Base-by-base conservation (phyloP, 768 basidiomycete genomes). In the Cyclocybe cylindracea region DNA sequence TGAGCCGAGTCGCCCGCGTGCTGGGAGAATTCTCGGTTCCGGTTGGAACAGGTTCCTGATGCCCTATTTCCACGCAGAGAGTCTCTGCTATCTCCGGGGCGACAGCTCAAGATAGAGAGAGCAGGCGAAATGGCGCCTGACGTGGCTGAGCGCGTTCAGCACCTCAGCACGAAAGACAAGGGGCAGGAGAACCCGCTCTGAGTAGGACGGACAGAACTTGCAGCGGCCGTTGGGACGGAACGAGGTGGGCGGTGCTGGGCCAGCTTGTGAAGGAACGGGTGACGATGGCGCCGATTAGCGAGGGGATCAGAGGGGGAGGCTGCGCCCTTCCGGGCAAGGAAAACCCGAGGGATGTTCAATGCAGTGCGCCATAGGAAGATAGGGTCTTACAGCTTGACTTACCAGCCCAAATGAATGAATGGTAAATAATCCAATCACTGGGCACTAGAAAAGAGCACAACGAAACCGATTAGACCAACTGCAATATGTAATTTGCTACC, bases 111-210 rank as follows among this genome's bases (percentile, higher is more conserved):
- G 73, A 64, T 94, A 95, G 65, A 92, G 0, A 93, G 71, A 0
- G 94, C 93, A 0, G 91, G 89, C 65, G 7, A 96, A 77, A 3
- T 89, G 39, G 79, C 82, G 39, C 86, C 89, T 4, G 90, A 89
- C 0, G 92, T 94, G 41, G 90, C 81, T 9, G 91, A 94, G 35
- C 94, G 87, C 46, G n/a, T 90, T 81, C 10, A 96, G 78, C 7
- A 94, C 89, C 69, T 96, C 92, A 63, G n/a, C 29, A 96, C 90
- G 61, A n/a, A 96, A 96, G 79, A 76, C 57, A 91, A 78, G 7
- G 88, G 85, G n/a, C 7, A 83, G 71, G 13, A 83, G 64, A 42
- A 75, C 73, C 55, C n/a, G 64, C 46, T 69, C 71, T 18, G 67
- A 63, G 36, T 62, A 61, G 35, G 55, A 34, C 50, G 57, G 24